Evolutionary conservation across 768 basidiomycete species (phyloP), one percentile per base, ranked within the genome.

Genomic region (Hemileccinum rubropunctum): DNA sequence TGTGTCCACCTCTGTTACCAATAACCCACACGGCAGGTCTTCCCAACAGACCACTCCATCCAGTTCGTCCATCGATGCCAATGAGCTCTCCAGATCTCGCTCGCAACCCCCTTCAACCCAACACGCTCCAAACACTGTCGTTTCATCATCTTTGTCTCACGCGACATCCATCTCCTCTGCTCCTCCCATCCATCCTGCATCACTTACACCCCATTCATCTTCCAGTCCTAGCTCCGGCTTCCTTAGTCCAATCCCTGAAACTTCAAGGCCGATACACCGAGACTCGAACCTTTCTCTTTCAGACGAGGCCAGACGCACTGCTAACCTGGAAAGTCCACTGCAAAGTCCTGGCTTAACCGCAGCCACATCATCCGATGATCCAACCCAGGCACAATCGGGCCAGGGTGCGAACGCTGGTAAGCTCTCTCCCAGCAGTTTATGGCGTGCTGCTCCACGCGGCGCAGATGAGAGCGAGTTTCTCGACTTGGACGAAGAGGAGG

Each of bases 251-350:
- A 64, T 57, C 36, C 54, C 63, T 17, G 67, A 73, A 60, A 61
- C 62, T 52, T 65, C 67, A 18, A 64, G 65, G n/a, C 63, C 70
- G 6, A 56, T 73, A 15, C 78, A 80, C n/a, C 78, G 84, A 47
- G 84, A 84, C 44, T 89, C 86, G 9, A 77, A 78, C 20, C 79
- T 85, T 43, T 81, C 84, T 30, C 73, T 90, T 33, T 86, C 89
- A 1, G 87, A 90, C 47, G 90, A 91, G 64, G 84, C 88, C 14
- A 80, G 75, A 54, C 81, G 88, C 59, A 84, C 88, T 48, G 75
- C 80, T 33, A 80, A 77, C 57, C 82, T 87, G 78, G 86, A 88
- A 48, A 84, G 82, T 5, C 83, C 87, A 3, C 61, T 71, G 8
- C 68, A 78, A 23, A 85, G 80, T 59, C 81, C 85, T 6, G 52